Conservation (phyloP, 108 stramenopile genomes). For the Skeletonema potamos region DNA sequence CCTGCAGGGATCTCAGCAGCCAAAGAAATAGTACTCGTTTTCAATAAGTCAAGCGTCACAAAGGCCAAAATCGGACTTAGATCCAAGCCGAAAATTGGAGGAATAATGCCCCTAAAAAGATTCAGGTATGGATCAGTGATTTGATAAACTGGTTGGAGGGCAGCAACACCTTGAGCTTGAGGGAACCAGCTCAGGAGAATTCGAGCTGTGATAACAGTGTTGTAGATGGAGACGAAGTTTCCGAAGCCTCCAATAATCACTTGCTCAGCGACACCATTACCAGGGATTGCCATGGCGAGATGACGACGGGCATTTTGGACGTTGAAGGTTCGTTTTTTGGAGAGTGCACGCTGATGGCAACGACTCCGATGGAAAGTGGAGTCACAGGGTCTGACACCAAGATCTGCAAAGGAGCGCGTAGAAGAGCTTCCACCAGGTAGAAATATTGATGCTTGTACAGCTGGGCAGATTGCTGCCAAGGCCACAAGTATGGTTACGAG, state of each 20-base stretch:
- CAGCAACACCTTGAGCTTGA: slow-evolving; percentile 60
- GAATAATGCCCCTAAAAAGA: slow-evolving; percentile 83
- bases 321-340: neutral
- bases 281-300: slow-evolving; percentile 86
- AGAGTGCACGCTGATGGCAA: slow-evolving; percentile 9
- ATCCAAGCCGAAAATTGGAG: slow-evolving; percentile 85
- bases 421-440: slow-evolving; percentile 12
- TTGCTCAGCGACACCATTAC: slow-evolving; percentile 82
- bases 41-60: slow-evolving; percentile 38
- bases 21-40: slow-evolving; percentile 12
- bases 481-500: neutral
- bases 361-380: slow-evolving; percentile 37
- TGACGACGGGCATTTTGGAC: slow-evolving; percentile 1
- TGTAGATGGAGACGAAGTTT: slow-evolving; percentile 87
- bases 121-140: slow-evolving; percentile 94
- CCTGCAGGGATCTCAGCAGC: slow-evolving; percentile 26
- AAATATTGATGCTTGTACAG: slow-evolving; percentile 25
- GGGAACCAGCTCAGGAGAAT: slow-evolving; percentile 91
- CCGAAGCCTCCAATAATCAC: slow-evolving; percentile 82
- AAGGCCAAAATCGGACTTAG: slow-evolving; percentile 74
- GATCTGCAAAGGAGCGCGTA: slow-evolving; percentile 16
- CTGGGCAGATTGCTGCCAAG: neutral
- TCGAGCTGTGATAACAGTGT: slow-evolving; percentile 88
- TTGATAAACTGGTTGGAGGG: slow-evolving; percentile 77
- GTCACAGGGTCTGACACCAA: slow-evolving; percentile 4